A percentile compares a stretch with the other conserved stretches of the same genome.
phyloP scores from a whole-genome alignment of 352 stramenopile genomes.

The Globisporangium perplexum region DNA sequence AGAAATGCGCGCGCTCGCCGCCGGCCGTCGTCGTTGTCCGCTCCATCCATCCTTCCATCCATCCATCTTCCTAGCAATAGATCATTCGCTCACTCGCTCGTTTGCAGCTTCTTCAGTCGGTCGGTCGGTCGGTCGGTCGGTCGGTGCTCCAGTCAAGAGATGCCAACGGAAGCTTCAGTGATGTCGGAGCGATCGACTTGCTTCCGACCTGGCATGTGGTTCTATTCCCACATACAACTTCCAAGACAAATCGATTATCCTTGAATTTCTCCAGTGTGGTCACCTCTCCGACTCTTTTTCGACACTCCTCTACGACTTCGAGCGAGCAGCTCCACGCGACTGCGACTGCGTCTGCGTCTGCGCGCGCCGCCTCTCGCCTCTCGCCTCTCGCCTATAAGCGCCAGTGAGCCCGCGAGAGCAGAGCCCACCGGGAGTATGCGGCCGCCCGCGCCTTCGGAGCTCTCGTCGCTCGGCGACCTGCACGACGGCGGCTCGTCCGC shows the following conservation, averaged over 20 bases:
- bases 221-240: too few species aligned
- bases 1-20: background rate
- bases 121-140: too few species aligned
- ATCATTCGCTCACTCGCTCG: background rate
- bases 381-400: background rate
- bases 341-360: too few species aligned
- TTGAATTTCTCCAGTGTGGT: too few species aligned
- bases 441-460: constrained; percentile 6
- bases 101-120: background rate
- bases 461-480: constrained; percentile 14
- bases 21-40: background rate
- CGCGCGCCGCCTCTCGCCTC: too few species aligned
- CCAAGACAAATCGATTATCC: too few species aligned
- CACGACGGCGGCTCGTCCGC: constrained; percentile 8
- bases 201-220: background rate
- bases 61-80: background rate
- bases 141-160: too few species aligned
- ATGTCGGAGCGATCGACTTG: too few species aligned
- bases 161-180: too few species aligned
- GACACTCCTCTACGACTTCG: background rate
- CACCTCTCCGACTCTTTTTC: background rate
- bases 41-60: background rate
- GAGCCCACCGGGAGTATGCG: constrained; percentile 5
- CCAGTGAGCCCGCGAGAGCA: too few species aligned
- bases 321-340: too few species aligned